Evolutionary conservation across 108 stramenopile genomes (phyloP).

Genomic region (Aurantiochytrium sp.): DNA sequence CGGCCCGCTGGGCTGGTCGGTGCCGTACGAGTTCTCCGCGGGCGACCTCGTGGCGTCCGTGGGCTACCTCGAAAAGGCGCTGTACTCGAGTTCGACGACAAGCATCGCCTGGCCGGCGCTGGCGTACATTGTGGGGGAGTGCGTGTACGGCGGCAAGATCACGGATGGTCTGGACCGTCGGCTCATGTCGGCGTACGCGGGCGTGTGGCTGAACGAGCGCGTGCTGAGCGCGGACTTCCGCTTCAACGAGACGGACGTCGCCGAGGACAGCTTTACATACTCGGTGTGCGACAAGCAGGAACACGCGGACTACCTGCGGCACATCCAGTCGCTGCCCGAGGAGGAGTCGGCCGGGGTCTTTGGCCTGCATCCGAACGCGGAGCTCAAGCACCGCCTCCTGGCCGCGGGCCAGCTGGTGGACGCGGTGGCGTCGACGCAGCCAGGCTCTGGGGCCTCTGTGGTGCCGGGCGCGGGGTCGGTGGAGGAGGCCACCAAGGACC

Average conservation of each 20-base stretch:
- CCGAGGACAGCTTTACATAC: slow-evolving; percentile 74
- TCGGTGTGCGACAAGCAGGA: slow-evolving; percentile 62
- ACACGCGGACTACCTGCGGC: slow-evolving; percentile 65
- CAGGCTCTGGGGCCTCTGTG: slow-evolving; percentile 67
- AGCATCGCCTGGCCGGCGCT: slow-evolving; percentile 77
- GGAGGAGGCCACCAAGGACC: slow-evolving; percentile 72
- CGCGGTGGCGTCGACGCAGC: slow-evolving; percentile 78
- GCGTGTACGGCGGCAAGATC: slow-evolving; percentile 89
- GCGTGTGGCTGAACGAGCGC: slow-evolving; percentile 72
- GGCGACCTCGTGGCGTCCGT: slow-evolving; percentile 82
- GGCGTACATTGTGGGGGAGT: slow-evolving; percentile 87
- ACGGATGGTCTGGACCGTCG: slow-evolving; percentile 80
- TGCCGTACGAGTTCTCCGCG: slow-evolving; percentile 84
- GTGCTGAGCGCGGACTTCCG: slow-evolving; percentile 68
- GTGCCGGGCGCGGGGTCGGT: slow-evolving; percentile 63
- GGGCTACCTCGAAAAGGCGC: slow-evolving; percentile 79
- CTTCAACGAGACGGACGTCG: slow-evolving; percentile 67
- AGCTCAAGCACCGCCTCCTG: slow-evolving; percentile 78
- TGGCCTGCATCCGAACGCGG: slow-evolving; percentile 87
- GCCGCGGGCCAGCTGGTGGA: slow-evolving; percentile 71
- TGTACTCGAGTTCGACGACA: slow-evolving; percentile 69
- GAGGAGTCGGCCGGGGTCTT: slow-evolving; percentile 84
- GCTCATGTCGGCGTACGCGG: slow-evolving; percentile 75
- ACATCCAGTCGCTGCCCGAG: slow-evolving; percentile 71
- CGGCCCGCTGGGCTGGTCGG: slow-evolving; percentile 82